Percentiles rank a stretch among this genome's conserved stretches.
Conservation (phyloP, 257 asterid genomes). For the Nicotiana obtusifolia region DNA sequence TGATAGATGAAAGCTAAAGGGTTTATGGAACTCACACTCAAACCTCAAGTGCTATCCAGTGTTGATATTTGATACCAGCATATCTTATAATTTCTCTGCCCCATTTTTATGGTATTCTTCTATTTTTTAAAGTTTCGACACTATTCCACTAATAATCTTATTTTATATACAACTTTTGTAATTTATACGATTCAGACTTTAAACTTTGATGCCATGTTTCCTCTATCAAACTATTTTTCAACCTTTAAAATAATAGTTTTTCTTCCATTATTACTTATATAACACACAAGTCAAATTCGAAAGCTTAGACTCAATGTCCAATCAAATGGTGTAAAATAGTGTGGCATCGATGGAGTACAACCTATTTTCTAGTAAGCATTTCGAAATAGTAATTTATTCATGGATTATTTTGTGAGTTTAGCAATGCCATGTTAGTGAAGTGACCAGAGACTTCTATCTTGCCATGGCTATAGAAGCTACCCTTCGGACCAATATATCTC, state of each 20-base stretch:
- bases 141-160: neutral
- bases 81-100: neutral
- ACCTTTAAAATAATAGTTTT: neutral
- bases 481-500: neutral
- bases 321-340: neutral
- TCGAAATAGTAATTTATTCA: neutral
- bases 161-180: neutral
- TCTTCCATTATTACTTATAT: neutral
- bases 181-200: neutral
- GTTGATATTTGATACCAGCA: neutral
- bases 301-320: neutral
- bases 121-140: neutral
- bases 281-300: neutral
- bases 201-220: neutral
- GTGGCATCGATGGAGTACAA: neutral
- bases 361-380: neutral
- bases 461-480: neutral
- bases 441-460: neutral
- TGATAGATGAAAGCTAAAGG: neutral
- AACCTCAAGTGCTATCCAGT: neutral
- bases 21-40: neutral
- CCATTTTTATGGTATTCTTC: neutral
- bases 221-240: neutral
- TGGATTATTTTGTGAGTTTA: neutral
- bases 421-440: neutral